Percentiles rank a stretch among this genome's conserved stretches.
These are phyloP conservation scores for Saksenaea vasiformis DNA, from an alignment of 371 early-diverging fungal species.

Conservation along the genomic window DNA sequence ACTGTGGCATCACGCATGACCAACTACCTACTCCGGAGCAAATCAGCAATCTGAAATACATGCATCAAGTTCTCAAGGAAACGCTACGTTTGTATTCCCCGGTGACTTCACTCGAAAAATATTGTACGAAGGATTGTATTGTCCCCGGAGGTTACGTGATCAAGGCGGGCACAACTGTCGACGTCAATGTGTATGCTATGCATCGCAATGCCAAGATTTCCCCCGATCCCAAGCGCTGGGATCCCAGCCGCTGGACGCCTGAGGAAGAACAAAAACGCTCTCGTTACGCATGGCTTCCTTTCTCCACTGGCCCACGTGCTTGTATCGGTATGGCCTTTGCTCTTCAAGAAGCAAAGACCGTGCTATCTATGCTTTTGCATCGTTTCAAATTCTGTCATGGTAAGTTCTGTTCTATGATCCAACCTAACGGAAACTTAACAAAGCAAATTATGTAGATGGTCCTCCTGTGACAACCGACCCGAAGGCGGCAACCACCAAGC, in stretches of 20 bases:
- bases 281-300: conserved; percentile 58
- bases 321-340: conserved; percentile 60
- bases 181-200: conserved; percentile 35
- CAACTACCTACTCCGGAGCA: conserved; percentile 46
- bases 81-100: conserved; percentile 56
- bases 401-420: conserved; percentile 13
- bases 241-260: conserved; percentile 59
- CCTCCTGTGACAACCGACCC: conserved; percentile 34
- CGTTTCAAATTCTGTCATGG: conserved; percentile 42
- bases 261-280: conserved; percentile 58
- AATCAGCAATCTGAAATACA: conserved; percentile 44
- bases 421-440: too few relatives aligned
- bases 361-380: conserved; percentile 49
- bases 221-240: conserved; percentile 45
- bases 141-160: conserved; percentile 50
- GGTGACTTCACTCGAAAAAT: conserved; percentile 42
- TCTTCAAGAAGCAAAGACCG: conserved; percentile 61
- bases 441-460: too few relatives aligned
- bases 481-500: conserved; percentile 40
- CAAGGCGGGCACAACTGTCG: conserved; percentile 18
- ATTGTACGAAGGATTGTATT: conserved; percentile 52
- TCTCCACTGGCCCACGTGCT: conserved; percentile 49
- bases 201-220: conserved; percentile 52
- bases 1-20: conserved; percentile 41
- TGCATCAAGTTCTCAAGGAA: conserved; percentile 54